phyloP scores from a whole-genome alignment of 768 basidiomycete genomes.

The Naganishia randhawae region DNA sequence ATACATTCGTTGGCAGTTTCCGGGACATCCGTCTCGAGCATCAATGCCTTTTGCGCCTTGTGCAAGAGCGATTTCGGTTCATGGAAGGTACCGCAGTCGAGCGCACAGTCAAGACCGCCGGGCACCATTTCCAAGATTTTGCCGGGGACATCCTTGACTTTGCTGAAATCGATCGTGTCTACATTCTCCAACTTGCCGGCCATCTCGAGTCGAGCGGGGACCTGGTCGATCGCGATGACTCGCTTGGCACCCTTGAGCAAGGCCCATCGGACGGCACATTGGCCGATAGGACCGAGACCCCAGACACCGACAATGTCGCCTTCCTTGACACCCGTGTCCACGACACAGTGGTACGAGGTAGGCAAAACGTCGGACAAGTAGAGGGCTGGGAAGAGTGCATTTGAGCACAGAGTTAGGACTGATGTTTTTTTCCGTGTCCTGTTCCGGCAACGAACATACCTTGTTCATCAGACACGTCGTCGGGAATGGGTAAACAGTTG shows the following conservation, averaged over 20 bases:
- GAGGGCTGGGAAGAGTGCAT: constrained; percentile 23
- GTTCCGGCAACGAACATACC: not conserved
- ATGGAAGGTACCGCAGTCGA: constrained; percentile 59
- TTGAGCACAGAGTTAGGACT: not conserved
- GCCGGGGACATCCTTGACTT: constrained; percentile 57
- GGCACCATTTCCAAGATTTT: constrained; percentile 62
- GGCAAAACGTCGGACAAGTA: constrained; percentile 58
- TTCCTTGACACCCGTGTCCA: constrained; percentile 67
- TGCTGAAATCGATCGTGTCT: constrained; percentile 62
- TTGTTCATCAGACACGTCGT: constrained; percentile 61
- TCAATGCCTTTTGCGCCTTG: constrained; percentile 65
- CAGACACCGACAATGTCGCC: constrained; percentile 70
- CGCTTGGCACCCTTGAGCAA: constrained; percentile 66
- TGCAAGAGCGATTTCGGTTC: constrained; percentile 65
- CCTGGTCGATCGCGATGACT: constrained; percentile 67
- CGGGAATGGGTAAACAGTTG: constrained; percentile 68
- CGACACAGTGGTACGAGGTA: constrained; percentile 70
- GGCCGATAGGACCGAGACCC: constrained; percentile 67
- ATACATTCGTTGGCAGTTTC: constrained; percentile 63
- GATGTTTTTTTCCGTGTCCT: not conserved
- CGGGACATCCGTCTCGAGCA: constrained; percentile 70
- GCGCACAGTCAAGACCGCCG: constrained; percentile 58
- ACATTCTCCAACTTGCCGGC: constrained; percentile 54
- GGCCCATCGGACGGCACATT: constrained; percentile 62
- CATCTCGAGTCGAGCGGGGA: constrained; percentile 57